phyloP scores from a whole-genome alignment of 2,329 filamentous ascomycete species.

The Biscogniauxia sp. region DNA sequence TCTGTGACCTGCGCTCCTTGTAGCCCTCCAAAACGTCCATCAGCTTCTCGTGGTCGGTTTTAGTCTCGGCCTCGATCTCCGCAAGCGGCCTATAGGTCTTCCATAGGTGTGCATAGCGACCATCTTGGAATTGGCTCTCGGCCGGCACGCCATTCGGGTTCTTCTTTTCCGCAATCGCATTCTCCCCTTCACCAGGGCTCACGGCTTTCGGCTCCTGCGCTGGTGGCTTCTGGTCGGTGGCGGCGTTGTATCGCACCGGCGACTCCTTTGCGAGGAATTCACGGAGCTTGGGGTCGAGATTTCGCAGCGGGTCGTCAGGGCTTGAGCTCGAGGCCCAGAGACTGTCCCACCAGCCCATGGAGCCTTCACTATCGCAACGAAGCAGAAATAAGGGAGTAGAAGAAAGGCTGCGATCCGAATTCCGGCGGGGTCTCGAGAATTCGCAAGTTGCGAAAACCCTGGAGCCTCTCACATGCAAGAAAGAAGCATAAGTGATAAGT shows the following conservation, averaged over 20 bases:
- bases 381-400: neutral
- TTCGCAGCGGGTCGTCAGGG: conserved; percentile 63
- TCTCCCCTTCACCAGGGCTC: conserved; percentile 2
- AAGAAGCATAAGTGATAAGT: conserved; percentile 3
- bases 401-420: conserved; percentile 1
- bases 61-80: conserved; percentile 65
- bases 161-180: conserved; percentile 6
- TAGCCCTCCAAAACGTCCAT: conserved; percentile 77
- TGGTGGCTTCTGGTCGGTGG: conserved; percentile 20
- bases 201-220: conserved; percentile 12
- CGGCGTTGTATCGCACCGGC: conserved; percentile 62
- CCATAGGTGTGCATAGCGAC: conserved; percentile 83
- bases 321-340: conserved; percentile 48
- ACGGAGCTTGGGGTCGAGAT: conserved; percentile 78
- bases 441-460: neutral
- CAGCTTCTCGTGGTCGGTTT: conserved; percentile 77
- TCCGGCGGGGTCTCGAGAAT: conserved; percentile 1
- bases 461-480: neutral
- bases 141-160: conserved; percentile 39
- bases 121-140: conserved; percentile 56
- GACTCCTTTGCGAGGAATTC: conserved; percentile 84
- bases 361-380: neutral
- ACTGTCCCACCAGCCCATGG: conserved; percentile 59
- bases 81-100: conserved; percentile 78
- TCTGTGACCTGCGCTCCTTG: conserved; percentile 75